phyloP scores from a whole-genome alignment of 2,329 filamentous ascomycete species.

The Penicillium sp. region DNA sequence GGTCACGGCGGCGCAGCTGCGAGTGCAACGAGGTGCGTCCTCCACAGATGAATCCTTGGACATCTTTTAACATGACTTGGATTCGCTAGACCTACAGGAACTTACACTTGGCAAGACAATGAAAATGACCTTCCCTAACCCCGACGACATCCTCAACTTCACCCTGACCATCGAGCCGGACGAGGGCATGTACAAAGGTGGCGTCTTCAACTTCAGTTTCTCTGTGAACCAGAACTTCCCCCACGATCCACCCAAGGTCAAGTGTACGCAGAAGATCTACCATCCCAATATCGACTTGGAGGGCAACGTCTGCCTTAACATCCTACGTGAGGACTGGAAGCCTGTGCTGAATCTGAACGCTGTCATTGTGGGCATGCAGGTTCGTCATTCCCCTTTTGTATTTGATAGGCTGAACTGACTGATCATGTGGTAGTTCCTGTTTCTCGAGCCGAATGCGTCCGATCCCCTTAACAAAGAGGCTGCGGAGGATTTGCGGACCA shows the following conservation, averaged over 20 bases:
- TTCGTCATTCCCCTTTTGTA: constrained; percentile 35
- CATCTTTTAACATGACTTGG: neutral
- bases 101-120: constrained; percentile 53
- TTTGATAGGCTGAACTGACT: neutral
- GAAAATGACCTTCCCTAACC: constrained; percentile 53
- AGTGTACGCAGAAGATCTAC: constrained; percentile 96
- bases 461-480: constrained; percentile 99
- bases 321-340: constrained; percentile 97
- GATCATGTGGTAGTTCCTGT: constrained; percentile 67
- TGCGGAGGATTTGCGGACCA: constrained; percentile 81
- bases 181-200: constrained; percentile 75
- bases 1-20: constrained; percentile 90
- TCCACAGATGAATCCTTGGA: neutral
- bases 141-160: constrained; percentile 57
- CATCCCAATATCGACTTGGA: constrained; percentile 98
- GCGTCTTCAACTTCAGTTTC: constrained; percentile 84
- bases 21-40: constrained; percentile 82
- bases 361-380: constrained; percentile 89
- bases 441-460: constrained; percentile 93
- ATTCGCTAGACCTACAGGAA: constrained; percentile 43
- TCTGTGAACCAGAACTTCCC: constrained; percentile 92
- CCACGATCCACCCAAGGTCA: constrained; percentile 95
- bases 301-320: constrained; percentile 97
- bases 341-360: constrained; percentile 95
- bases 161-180: constrained; percentile 48